phyloP scores from a whole-genome alignment of 352 stramenopile species.

The Pythium oligandrum region DNA sequence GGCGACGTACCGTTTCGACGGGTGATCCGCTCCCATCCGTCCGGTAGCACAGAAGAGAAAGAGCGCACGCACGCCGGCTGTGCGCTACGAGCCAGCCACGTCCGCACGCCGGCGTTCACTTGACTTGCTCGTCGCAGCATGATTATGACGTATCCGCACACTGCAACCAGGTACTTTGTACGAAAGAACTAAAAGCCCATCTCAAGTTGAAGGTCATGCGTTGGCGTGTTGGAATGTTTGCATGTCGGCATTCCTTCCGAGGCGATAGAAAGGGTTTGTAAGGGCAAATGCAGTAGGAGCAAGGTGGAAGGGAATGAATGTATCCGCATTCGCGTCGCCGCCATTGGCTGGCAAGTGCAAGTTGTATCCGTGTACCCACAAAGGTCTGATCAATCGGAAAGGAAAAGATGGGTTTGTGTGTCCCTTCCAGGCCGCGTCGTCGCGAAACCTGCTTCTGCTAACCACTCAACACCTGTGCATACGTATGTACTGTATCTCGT shows the following conservation, averaged over 20 bases:
- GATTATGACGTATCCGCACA: not conserved
- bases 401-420: not conserved
- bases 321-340: no score
- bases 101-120: not conserved
- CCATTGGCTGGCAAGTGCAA: no score
- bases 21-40: slow-evolving; percentile 57
- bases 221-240: no score
- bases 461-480: no score
- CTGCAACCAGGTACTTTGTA: not conserved
- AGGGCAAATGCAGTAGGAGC: not conserved
- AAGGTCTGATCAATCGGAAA: not conserved
- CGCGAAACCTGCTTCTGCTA: no score
- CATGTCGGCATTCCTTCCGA: not conserved
- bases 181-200: slow-evolving; percentile 11
- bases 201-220: no score
- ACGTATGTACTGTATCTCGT: not conserved
- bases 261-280: not conserved
- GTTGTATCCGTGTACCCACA: not conserved
- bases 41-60: slow-evolving; percentile 33
- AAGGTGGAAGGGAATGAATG: no score
- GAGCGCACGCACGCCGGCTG: not conserved
- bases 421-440: no score
- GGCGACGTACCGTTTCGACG: slow-evolving; percentile 41
- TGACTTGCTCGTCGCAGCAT: not conserved
- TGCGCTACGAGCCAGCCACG: slow-evolving; percentile 2